Evolutionary conservation across 768 basidiomycete genomes (phyloP), one percentile per base, ranked within the genome.

Genomic region (Exidia glandulosa): DNA sequence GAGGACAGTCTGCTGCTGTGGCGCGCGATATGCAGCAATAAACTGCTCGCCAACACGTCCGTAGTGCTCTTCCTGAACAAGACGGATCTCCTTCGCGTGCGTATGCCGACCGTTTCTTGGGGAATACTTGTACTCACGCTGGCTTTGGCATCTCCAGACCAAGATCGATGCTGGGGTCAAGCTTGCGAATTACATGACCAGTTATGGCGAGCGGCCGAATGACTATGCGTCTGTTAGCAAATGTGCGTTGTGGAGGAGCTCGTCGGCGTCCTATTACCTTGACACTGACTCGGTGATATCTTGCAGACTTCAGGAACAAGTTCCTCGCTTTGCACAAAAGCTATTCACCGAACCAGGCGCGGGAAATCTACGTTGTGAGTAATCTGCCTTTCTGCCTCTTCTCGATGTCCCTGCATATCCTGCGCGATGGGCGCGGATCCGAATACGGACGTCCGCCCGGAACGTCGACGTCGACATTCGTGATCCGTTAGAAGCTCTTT

Each of bases 31-130:
- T 80, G 87, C 34, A 81, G 86, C 31, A 87, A 90, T 72, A 86
- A 79, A 66, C 74, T 92, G 10, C 81, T 93, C 33, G 76, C 78
- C 34, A 79, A 82, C 54, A 89, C 91, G 62, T 87, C 83, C 70
- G 81, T 93, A 62, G 81, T 93, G 19, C 77, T 91, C 64, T 92
- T 92, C 70, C 70, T 91, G 63, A 90, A 90, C 73, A 90, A 91
- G 72, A 81, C 81, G 61, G 90, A 92, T 69, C 76, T 91, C 50
- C 76, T 91, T 37, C 81, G 82, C 77, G 87, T 82, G 67, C 57
- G 73, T 62, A 76, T 89, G 45, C 76, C 78, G 57, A 57, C 56
- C 52, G 13, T 52, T 61, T 32, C 36, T 19, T 23, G 36, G 12
- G 36, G 12, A 37, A 19, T 12, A 10, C 29, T 25, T 52, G n/a